These are phyloP conservation scores for Cinnamomum chago DNA, from an alignment of 164 flowering plant genomes.

Conservation along the genomic window DNA sequence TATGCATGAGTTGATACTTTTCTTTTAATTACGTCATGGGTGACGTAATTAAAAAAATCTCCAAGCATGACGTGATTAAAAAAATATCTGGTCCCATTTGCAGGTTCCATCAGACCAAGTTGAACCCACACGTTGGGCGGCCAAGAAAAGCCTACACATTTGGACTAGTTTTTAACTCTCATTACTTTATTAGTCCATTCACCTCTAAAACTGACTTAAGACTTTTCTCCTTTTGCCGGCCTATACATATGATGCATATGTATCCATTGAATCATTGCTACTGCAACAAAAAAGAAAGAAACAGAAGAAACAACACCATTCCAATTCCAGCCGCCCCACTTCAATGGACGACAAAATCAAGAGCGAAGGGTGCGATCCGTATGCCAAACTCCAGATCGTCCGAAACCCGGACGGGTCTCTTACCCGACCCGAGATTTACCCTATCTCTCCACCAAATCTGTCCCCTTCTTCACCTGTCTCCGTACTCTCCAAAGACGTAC, in stretches of 20 bases:
- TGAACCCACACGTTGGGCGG: neutral
- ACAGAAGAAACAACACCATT: neutral
- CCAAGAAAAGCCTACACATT: neutral
- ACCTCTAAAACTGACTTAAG: too few relatives aligned
- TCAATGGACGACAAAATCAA: neutral
- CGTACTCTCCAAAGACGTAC: slow-evolving; percentile 8
- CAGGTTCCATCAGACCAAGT: neutral
- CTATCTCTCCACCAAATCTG: neutral
- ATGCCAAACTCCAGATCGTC: neutral
- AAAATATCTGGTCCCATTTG: too few relatives aligned
- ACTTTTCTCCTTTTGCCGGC: neutral
- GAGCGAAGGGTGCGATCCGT: neutral
- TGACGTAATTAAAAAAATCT: neutral
- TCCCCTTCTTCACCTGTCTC: neutral
- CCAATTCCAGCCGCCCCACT: neutral
- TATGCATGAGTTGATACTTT: too few relatives aligned
- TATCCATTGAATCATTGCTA: too few relatives aligned
- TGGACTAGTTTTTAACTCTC: too few relatives aligned
- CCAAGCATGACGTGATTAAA: too few relatives aligned
- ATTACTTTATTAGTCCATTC: too few relatives aligned
- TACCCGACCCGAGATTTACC: neutral
- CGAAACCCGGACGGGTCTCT: neutral
- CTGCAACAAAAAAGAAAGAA: neutral
- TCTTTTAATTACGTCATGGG: too few relatives aligned
- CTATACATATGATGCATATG: too few relatives aligned